Percentiles rank a stretch among this genome's conserved stretches.
phyloP scores from a whole-genome alignment of 345 rosid species.

The Aurinia saxatilis region DNA sequence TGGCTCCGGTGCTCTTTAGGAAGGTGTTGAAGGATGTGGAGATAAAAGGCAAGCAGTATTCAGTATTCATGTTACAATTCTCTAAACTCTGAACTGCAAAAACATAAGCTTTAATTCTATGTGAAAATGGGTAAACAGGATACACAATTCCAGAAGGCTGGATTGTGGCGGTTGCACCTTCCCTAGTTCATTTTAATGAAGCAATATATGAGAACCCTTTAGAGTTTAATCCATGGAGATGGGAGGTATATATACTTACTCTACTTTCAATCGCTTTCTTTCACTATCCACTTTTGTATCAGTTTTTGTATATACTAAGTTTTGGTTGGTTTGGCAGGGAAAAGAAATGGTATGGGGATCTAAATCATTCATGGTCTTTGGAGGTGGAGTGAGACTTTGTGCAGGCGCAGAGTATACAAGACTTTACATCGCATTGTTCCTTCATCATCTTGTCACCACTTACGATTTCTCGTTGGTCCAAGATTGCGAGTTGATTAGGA shows the following conservation, averaged over 20 bases:
- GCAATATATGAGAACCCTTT: conserved; percentile 29
- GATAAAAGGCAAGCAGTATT: conserved; percentile 17
- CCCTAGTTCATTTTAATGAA: conserved; percentile 27
- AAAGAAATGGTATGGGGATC: conserved; percentile 27
- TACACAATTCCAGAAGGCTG: conserved; percentile 43
- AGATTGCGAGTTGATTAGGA: conserved; percentile 24
- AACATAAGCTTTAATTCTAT: background rate
- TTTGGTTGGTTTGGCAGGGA: conserved; percentile 9
- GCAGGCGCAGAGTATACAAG: conserved; percentile 44
- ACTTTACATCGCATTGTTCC: conserved; percentile 30
- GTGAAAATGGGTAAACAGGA: conserved; percentile 16
- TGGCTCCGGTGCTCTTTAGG: conserved; percentile 31
- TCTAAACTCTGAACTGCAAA: no score
- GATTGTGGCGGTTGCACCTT: conserved; percentile 26
- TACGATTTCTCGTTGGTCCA: conserved; percentile 22
- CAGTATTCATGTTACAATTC: no score
- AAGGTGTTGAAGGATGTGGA: conserved; percentile 32
- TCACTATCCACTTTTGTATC: background rate
- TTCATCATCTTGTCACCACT: conserved; percentile 28
- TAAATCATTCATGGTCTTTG: conserved; percentile 43
- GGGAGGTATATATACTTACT: conserved; percentile 25
- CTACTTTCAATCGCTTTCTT: background rate
- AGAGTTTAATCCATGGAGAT: conserved; percentile 41
- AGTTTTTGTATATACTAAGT: background rate
- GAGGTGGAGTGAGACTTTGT: conserved; percentile 39